Percentiles rank a stretch among this genome's conserved stretches.
Evolutionary conservation across 1,284 basidiomycete species (phyloP).

Genomic region (Malassezia yamatoensis): DNA sequence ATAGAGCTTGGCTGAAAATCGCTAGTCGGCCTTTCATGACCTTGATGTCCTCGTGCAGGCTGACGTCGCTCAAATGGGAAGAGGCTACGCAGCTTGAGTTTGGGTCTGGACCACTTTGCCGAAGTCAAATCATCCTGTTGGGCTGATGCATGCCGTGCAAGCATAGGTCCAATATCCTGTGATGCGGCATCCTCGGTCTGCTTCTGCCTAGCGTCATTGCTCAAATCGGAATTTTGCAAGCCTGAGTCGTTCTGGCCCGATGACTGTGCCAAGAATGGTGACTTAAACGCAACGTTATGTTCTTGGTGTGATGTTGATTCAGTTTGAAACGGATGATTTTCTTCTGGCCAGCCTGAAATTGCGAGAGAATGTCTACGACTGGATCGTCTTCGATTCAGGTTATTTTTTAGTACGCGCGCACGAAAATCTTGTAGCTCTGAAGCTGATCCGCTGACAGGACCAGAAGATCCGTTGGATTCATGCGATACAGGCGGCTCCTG

Average conservation of each 20-base stretch:
- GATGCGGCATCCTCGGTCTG: neutral
- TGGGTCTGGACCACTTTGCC: neutral
- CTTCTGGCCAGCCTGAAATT: slow-evolving; percentile 1
- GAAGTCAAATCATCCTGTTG: neutral
- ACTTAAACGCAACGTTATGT: too few species aligned
- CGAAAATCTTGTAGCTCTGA: slow-evolving; percentile 3
- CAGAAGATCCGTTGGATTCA: neutral
- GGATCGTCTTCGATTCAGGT: neutral
- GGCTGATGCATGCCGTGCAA: neutral
- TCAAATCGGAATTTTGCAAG: neutral
- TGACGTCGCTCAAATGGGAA: slow-evolving; percentile 1
- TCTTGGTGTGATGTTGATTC: too few species aligned
- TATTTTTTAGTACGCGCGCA: slow-evolving; percentile 1
- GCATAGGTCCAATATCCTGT: neutral
- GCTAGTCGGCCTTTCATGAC: too few species aligned
- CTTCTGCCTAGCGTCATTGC: neutral
- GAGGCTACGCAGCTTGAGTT: neutral
- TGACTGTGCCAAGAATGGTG: too few species aligned
- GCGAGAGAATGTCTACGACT: slow-evolving; percentile 10
- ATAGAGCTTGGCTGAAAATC: too few species aligned
- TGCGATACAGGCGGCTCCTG: neutral
- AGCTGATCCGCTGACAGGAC: neutral
- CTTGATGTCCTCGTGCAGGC: neutral
- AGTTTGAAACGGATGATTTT: neutral
- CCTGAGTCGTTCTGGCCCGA: too few species aligned